Percentiles rank a stretch among this genome's conserved stretches.
Conservation (phyloP, 441 rosid genomes). For the Lepidium campestre region DNA sequence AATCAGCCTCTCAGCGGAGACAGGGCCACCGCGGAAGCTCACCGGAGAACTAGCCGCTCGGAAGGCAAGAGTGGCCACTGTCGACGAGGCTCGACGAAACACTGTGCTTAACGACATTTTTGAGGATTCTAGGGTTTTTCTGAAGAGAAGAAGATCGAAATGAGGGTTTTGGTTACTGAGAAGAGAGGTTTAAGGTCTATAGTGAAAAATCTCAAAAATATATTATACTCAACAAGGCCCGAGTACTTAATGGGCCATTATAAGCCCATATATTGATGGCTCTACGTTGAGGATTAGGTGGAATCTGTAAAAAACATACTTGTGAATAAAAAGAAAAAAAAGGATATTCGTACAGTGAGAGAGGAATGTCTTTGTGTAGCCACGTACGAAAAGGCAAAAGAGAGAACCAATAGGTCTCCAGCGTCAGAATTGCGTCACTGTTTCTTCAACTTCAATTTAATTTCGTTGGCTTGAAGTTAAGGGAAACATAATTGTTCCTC, state of each 20-base stretch:
- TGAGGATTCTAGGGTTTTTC: not conserved
- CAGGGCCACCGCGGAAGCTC: slow-evolving; percentile 25
- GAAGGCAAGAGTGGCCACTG: slow-evolving; percentile 34
- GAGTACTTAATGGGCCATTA: not conserved
- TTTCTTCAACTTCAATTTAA: not conserved
- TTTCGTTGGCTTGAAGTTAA: slow-evolving; percentile 28
- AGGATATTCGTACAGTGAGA: not conserved
- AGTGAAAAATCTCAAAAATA: not conserved
- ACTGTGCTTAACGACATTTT: slow-evolving; percentile 39
- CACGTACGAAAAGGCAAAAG: slow-evolving; percentile 8
- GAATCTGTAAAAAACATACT: not conserved
- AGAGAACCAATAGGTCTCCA: not conserved
- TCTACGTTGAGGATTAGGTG: not conserved
- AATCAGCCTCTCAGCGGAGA: slow-evolving; percentile 30
- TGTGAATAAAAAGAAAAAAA: not conserved
- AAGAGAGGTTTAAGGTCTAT: slow-evolving; percentile 22
- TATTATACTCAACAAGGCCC: not conserved
- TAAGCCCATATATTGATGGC: not conserved
- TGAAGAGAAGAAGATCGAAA: not conserved
- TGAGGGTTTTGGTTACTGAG: slow-evolving; percentile 29
- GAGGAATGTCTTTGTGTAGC: not conserved
- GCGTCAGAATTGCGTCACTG: slow-evolving; percentile 17
- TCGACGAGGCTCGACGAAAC: slow-evolving; percentile 48
- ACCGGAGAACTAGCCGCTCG: slow-evolving; percentile 38
- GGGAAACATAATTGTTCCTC: slow-evolving; percentile 20